Base-by-base conservation (phyloP, 208 protist genomes). In the Vickermania ingenoplastis region DNA sequence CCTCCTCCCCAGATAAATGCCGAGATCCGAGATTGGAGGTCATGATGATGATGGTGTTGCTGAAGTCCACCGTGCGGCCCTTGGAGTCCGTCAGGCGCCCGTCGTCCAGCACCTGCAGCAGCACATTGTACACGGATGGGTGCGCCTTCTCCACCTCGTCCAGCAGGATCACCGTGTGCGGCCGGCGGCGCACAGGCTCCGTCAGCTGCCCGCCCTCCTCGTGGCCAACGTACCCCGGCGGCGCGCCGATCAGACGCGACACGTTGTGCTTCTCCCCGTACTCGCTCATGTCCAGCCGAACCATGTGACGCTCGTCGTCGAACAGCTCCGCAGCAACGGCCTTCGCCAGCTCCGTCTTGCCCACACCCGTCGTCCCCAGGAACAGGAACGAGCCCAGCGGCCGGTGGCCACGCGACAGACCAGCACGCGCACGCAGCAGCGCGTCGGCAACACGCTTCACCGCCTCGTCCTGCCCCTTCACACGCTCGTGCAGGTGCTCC, bases 81-180 rank as follows among this genome's bases (percentile, higher is more conserved):
- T 97, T 73, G 53, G 73, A 69, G 72, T 99, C 97, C 4, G 95
- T 98, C 0, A 98, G 65, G 27, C 92, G 69, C 13, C 93, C 97
- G 31, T 99, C 97, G 65, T 98, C 97, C 4, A 99, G 69, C 4
- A 99, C 72, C 74, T 98, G 96, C 3, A 99, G 69, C 1, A 98
- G 71, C 7, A 97, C 67, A 62, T 98, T 98, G 52, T 83, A 83
- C 5, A 99, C 79, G 45, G 72, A 67, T 21, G 61, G 71, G 67
- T 98, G 96, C 1, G 95, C 96, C 79, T 99, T 99, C 69, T 99
- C 96, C 26, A 98, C 70, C 58, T 99, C 97, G 68, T 99, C 97
- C 48, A 99, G 94, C 0, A 99, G 64, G 5, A 99, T 75, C 1
- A 98, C 92, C 13, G 63, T 75, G 79, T 98, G 97, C 0, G 95